phyloP scores from a whole-genome alignment of 2,329 filamentous ascomycete species.

The Arthrobotrys megalospora region DNA sequence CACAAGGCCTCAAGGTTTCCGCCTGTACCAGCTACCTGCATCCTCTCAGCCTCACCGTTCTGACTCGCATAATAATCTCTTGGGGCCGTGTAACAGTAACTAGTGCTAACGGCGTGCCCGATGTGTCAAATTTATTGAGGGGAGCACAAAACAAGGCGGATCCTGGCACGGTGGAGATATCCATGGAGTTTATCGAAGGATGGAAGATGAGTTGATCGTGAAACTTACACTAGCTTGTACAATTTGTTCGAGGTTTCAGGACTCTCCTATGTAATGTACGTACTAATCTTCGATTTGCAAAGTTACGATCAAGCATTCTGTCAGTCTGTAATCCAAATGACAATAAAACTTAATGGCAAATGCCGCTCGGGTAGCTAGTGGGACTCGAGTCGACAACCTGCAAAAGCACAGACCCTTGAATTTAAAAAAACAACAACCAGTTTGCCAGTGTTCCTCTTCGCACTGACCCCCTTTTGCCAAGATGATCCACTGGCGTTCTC shows the following conservation, averaged over 20 bases:
- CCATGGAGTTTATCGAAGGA: constrained; percentile 23
- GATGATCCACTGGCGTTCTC: constrained; percentile 28
- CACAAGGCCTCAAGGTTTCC: constrained; percentile 7
- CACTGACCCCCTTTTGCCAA: constrained; percentile 43
- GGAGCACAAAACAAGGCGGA: constrained; percentile 19
- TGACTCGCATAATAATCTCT: constrained; percentile 10
- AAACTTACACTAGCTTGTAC: constrained; percentile 32
- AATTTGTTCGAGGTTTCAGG: constrained; percentile 16
- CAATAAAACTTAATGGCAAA: constrained; percentile 23
- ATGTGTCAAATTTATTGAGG: constrained; percentile 33
- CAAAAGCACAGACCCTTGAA: constrained; percentile 23
- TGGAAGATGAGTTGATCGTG: constrained; percentile 41
- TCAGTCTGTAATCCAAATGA: constrained; percentile 9
- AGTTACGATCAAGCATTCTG: constrained; percentile 3
- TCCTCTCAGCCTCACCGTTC: constrained; percentile 21
- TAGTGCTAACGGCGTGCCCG: constrained; percentile 23
- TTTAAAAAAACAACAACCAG: constrained; percentile 34
- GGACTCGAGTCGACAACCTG: constrained; percentile 12
- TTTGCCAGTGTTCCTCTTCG: constrained; percentile 40
- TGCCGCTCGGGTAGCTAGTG: constrained; percentile 21
- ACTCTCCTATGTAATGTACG: background rate
- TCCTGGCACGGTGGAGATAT: constrained; percentile 11
- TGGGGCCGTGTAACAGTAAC: constrained; percentile 46
- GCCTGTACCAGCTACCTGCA: constrained; percentile 1
- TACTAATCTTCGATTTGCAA: constrained; percentile 12